Percentiles rank a stretch among this genome's conserved stretches.
Conservation (phyloP, 176 grass and related monocot genomes). For the Musa beccarii region DNA sequence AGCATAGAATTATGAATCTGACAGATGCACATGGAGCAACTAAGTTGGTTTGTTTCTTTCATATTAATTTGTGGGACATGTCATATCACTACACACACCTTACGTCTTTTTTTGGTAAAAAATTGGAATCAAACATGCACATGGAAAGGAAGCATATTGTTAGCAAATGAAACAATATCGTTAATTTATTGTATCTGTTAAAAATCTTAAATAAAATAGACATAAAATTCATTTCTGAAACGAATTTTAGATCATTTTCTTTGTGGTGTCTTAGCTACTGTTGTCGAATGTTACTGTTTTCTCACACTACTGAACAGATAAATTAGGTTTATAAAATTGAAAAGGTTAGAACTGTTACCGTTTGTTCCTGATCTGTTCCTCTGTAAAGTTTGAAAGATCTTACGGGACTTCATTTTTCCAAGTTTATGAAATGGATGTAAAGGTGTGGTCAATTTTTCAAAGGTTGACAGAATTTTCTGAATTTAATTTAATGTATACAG, state of each 20-base stretch:
- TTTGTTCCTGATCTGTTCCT: neutral
- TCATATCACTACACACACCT: neutral
- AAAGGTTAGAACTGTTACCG: too few species aligned
- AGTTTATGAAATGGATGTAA: too few species aligned
- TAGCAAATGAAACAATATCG: neutral
- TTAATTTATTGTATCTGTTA: neutral
- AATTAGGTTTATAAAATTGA: too few species aligned
- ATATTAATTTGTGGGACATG: neutral
- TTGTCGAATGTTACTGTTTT: neutral
- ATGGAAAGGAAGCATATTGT: neutral
- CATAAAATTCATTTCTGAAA: neutral
- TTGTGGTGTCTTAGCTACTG: neutral
- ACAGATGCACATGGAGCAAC: neutral
- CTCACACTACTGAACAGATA: too few species aligned
- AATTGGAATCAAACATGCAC: neutral
- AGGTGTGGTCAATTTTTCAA: too few species aligned
- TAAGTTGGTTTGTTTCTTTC: neutral
- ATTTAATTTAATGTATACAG: too few species aligned
- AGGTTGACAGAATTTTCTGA: too few species aligned
- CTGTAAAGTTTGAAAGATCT: neutral
- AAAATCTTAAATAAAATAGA: neutral
- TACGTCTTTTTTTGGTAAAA: neutral
- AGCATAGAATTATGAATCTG: too few species aligned
- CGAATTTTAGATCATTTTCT: neutral
- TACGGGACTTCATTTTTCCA: neutral